Evolutionary conservation across 1,284 basidiomycete species (phyloP).

Genomic region (Boletus sp.): DNA sequence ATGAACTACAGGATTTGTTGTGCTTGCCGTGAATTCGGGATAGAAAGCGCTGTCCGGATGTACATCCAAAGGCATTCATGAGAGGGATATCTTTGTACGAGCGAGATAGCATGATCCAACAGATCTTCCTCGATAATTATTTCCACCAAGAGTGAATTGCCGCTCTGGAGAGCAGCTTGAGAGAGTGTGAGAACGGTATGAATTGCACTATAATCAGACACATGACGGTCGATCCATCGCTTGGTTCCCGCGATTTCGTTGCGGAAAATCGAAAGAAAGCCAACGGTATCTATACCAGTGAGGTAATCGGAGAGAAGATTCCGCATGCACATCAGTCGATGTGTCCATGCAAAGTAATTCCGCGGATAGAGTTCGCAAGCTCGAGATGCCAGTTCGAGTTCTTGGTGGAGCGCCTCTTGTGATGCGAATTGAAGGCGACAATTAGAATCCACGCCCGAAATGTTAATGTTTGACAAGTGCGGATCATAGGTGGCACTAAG

Average conservation of each 20-base stretch:
- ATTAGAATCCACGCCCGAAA: neutral
- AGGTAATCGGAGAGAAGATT: slow-evolving; percentile 13
- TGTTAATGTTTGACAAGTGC: neutral
- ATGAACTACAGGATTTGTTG: slow-evolving; percentile 11
- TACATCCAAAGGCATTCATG: slow-evolving; percentile 65
- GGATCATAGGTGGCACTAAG: slow-evolving; percentile 33
- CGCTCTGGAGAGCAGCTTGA: slow-evolving; percentile 5
- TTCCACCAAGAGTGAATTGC: slow-evolving; percentile 1
- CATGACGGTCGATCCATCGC: slow-evolving; percentile 54
- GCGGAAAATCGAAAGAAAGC: slow-evolving; percentile 33
- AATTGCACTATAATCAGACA: slow-evolving; percentile 62
- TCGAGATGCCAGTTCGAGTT: slow-evolving; percentile 42
- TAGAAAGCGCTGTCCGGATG: slow-evolving; percentile 9
- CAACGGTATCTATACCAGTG: slow-evolving; percentile 7
- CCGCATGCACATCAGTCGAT: slow-evolving; percentile 47
- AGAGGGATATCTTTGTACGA: slow-evolving; percentile 45
- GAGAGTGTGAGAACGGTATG: slow-evolving; percentile 45
- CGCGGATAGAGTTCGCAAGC: slow-evolving; percentile 59
- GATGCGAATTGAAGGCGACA: slow-evolving; percentile 17
- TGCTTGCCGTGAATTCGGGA: neutral
- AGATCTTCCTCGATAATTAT: slow-evolving; percentile 10
- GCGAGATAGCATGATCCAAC: slow-evolving; percentile 41
- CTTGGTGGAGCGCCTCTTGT: slow-evolving; percentile 35
- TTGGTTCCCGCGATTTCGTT: slow-evolving; percentile 38
- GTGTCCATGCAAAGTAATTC: slow-evolving; percentile 66